These are phyloP conservation scores for Corymbia maculata DNA, from an alignment of 345 rosid species.

Conservation along the genomic window DNA sequence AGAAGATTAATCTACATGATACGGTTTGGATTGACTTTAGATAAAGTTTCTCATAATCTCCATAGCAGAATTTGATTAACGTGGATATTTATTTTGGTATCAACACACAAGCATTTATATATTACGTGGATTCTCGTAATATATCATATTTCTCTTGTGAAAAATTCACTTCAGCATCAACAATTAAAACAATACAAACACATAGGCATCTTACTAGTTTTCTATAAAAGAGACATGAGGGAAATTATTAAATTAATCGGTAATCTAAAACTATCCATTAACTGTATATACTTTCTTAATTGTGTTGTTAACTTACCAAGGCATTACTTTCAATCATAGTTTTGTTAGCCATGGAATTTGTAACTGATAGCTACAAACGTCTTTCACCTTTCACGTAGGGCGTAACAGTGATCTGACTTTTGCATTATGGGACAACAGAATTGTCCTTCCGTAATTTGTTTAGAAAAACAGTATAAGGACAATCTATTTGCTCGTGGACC, in stretches of 20 bases:
- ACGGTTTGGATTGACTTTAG: neutral
- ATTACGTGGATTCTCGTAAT: neutral
- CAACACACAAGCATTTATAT: too few relatives aligned
- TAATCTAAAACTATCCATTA: neutral
- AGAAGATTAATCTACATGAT: neutral
- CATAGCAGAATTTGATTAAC: fast-evolving
- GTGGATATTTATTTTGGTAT: neutral
- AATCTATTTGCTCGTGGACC: too few relatives aligned
- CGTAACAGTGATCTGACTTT: neutral
- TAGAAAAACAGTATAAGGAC: too few relatives aligned
- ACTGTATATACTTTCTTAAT: neutral
- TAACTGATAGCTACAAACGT: neutral
- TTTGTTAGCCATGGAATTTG: too few relatives aligned
- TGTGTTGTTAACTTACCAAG: too few relatives aligned
- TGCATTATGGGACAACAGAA: fast-evolving
- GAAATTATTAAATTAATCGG: too few relatives aligned
- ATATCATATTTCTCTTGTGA: neutral
- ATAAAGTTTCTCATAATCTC: neutral
- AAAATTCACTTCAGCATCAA: neutral
- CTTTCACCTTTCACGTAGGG: neutral
- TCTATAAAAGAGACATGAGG: neutral
- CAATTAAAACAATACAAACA: neutral
- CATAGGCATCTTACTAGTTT: neutral
- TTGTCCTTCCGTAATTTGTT: neutral
- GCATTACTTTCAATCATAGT: too few relatives aligned